Evolutionary conservation across 306 rosid genomes (phyloP).

Genomic region (Begonia peltatifolia): DNA sequence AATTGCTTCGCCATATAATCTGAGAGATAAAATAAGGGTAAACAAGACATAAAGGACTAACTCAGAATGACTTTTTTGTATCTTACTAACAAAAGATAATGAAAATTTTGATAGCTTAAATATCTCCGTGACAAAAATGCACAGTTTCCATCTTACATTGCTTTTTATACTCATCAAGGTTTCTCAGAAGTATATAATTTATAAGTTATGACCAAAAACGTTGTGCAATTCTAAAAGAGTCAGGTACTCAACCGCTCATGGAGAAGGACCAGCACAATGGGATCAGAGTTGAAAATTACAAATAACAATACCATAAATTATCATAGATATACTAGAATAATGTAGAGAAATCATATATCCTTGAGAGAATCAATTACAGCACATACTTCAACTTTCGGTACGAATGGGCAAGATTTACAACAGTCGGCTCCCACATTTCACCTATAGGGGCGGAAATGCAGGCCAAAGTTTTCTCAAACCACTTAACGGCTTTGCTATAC

Average conservation of each 20-base stretch:
- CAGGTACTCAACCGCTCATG: no score
- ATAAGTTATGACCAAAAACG: no score
- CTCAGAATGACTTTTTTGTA: neutral
- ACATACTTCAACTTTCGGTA: constrained; percentile 82
- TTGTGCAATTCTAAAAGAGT: no score
- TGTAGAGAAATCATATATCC: neutral
- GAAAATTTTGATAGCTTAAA: neutral
- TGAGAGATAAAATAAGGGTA: constrained; percentile 23
- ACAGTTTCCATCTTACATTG: no score
- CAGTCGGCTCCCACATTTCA: constrained; percentile 93
- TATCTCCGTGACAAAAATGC: no score
- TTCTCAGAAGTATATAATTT: no score
- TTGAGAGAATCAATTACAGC: constrained; percentile 4
- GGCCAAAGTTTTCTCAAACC: constrained; percentile 86
- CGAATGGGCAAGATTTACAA: constrained; percentile 87
- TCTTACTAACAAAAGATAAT: neutral
- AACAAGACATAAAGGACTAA: constrained; percentile 2
- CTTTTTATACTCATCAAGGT: no score
- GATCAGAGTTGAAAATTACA: neutral
- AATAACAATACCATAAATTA: neutral
- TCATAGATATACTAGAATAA: no score
- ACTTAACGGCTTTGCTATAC: constrained; percentile 64
- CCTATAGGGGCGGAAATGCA: constrained; percentile 60
- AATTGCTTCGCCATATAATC: constrained; percentile 74
- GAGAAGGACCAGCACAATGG: no score